A percentile compares a stretch with the other conserved stretches of the same genome.
Evolutionary conservation across 2,329 filamentous ascomycete genomes (phyloP).

Genomic region (Chaetomiaceae sp.): DNA sequence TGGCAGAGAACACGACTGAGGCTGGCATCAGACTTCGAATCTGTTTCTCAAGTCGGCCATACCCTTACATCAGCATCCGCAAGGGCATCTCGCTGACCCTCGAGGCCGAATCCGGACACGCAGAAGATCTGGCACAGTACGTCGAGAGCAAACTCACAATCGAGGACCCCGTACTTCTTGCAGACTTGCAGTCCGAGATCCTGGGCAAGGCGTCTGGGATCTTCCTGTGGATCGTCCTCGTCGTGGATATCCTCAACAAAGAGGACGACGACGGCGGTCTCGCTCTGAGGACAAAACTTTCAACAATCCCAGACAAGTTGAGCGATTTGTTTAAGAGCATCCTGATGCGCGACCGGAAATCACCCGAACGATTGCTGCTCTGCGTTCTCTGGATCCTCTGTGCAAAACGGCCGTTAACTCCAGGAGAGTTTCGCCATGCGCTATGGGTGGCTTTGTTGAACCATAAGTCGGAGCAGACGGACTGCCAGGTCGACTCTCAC

Average conservation of each 20-base stretch:
- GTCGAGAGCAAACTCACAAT: constrained; percentile 11
- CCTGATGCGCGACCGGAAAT: constrained; percentile 22
- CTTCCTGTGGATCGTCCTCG: constrained; percentile 22
- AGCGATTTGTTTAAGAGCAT: constrained; percentile 45
- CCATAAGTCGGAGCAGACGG: not conserved
- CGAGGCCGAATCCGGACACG: constrained; percentile 8
- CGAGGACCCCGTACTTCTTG: not conserved
- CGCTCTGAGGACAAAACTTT: constrained; percentile 1
- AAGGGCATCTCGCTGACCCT: constrained; percentile 3
- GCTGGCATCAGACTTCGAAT: constrained; percentile 24
- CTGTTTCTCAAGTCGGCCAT: constrained; percentile 30
- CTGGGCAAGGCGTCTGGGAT: constrained; percentile 11
- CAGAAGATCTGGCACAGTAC: constrained; percentile 13
- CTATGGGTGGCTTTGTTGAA: too few species aligned
- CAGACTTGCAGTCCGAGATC: not conserved
- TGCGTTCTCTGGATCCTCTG: constrained; percentile 50
- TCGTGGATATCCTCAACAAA: constrained; percentile 13
- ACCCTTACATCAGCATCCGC: constrained; percentile 14
- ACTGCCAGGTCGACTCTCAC: not conserved
- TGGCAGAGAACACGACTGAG: constrained; percentile 27
- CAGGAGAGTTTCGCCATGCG: constrained; percentile 13
- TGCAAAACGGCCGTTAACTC: constrained; percentile 36
- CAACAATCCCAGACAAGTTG: constrained; percentile 8
- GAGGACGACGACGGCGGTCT: constrained; percentile 2
- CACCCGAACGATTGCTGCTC: constrained; percentile 33